phyloP scores from a whole-genome alignment of 306 rosid species.

The Vigna trinervia region DNA sequence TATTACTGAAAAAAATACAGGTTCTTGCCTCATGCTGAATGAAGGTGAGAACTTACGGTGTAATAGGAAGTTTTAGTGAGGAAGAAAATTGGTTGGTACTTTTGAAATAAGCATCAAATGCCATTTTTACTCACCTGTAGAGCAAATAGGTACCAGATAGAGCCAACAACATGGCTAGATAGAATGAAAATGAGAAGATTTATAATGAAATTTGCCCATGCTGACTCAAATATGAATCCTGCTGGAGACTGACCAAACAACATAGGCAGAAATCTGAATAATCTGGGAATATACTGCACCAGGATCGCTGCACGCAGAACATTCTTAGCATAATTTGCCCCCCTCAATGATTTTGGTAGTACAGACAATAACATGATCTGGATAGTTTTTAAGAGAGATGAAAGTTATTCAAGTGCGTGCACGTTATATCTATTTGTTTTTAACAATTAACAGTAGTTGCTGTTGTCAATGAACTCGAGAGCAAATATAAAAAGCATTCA shows the following conservation, averaged over 20 bases:
- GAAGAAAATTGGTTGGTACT: background rate
- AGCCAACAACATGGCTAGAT: slow-evolving; percentile 74
- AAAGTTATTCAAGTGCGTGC: background rate
- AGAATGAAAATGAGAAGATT: slow-evolving; percentile 70
- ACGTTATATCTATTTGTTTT: background rate
- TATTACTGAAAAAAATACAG: background rate
- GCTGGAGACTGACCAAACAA: slow-evolving; percentile 68
- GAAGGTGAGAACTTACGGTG: no score
- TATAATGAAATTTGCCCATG: slow-evolving; percentile 72
- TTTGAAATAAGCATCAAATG: background rate
- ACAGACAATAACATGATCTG: slow-evolving; percentile 68
- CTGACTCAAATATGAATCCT: slow-evolving; percentile 84
- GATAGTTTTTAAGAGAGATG: slow-evolving; percentile 27
- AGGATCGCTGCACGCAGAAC: slow-evolving; percentile 67
- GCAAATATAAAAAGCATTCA: background rate
- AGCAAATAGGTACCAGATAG: slow-evolving; percentile 82
- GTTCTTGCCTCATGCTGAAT: no score
- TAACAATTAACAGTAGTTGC: background rate
- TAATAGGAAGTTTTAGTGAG: background rate
- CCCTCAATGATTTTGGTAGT: slow-evolving; percentile 60
- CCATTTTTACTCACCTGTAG: slow-evolving; percentile 64
- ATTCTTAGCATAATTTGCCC: slow-evolving; percentile 69
- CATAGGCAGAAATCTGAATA: slow-evolving; percentile 70
- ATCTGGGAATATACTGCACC: slow-evolving; percentile 73
- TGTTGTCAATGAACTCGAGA: background rate